Evolutionary conservation across 2,329 filamentous ascomycete genomes (phyloP).

Genomic region (Emergomyces orientalis): DNA sequence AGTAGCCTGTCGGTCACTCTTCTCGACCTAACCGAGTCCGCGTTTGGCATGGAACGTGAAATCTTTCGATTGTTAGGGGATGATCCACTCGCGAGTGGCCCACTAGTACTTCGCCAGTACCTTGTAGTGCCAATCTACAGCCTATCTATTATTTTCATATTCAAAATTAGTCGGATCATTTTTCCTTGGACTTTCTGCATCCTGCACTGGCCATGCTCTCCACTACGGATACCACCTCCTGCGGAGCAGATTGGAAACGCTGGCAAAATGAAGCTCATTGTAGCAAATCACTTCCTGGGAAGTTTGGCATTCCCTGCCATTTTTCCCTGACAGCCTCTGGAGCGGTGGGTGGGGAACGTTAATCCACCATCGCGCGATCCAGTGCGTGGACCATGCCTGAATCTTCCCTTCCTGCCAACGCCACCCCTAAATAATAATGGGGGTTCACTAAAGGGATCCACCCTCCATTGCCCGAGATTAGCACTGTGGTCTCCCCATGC

Average conservation of each 20-base stretch:
- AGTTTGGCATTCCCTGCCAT: slow-evolving; percentile 4
- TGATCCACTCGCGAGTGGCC: slow-evolving; percentile 3
- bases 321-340: slow-evolving; percentile 1
- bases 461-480: slow-evolving; percentile 8
- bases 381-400: slow-evolving; percentile 2
- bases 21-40: neutral
- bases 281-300: neutral
- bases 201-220: slow-evolving; percentile 6
- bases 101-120: slow-evolving; percentile 3
- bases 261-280: neutral
- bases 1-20: neutral
- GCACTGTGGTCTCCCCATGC: neutral
- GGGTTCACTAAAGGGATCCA: slow-evolving; percentile 7
- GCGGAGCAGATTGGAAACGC: slow-evolving; percentile 7
- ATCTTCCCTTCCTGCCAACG: neutral
- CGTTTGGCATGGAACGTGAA: neutral
- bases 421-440: slow-evolving; percentile 1
- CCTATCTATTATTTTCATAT: slow-evolving; percentile 1
- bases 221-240: slow-evolving; percentile 9
- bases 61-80: slow-evolving; percentile 5
- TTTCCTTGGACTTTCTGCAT: neutral
- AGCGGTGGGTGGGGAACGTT: neutral
- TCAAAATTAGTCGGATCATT: slow-evolving; percentile 4
- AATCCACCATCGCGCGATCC: neutral
- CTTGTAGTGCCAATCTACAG: slow-evolving; percentile 3